Evolutionary conservation across 73 alveolate genomes (phyloP).

Genomic region (Tetrahymena borealis): DNA sequence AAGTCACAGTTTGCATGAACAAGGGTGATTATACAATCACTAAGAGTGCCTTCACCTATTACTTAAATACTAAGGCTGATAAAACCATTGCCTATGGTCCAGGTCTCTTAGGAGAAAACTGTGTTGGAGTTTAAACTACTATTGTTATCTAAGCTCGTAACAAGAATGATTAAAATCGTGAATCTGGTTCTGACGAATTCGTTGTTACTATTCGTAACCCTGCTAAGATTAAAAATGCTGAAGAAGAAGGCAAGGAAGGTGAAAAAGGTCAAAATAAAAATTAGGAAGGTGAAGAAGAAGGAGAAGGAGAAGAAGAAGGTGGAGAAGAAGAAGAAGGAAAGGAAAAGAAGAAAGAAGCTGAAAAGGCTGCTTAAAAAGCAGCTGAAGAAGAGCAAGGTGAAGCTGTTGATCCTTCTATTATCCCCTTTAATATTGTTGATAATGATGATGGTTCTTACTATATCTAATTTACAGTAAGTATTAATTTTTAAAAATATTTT

Average conservation of each 20-base stretch:
- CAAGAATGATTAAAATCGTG: constrained; percentile 91
- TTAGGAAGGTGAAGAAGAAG: constrained; percentile 4
- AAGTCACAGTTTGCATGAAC: constrained; percentile 84
- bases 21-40: constrained; percentile 95
- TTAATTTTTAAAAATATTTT: background rate
- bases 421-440: constrained; percentile 57
- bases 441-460: constrained; percentile 75
- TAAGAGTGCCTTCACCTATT: constrained; percentile 82
- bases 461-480: constrained; percentile 51
- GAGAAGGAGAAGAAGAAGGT: constrained; percentile 54
- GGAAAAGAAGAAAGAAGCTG: constrained; percentile 66
- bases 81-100: constrained; percentile 99
- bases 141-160: constrained; percentile 93
- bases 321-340: constrained; percentile 61
- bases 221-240: constrained; percentile 1
- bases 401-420: constrained; percentile 57
- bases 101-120: constrained; percentile 92
- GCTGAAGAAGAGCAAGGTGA: constrained; percentile 63
- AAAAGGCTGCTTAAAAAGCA: constrained; percentile 38
- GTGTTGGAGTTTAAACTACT: constrained; percentile 73
- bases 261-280: background rate
- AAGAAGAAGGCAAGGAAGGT: background rate
- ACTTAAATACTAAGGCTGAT: constrained; percentile 97
- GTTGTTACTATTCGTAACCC: constrained; percentile 64
- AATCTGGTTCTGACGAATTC: constrained; percentile 95